A percentile compares a stretch with the other conserved stretches of the same genome.
Evolutionary conservation across 306 rosid genomes (phyloP).

Genomic region (Trichosanthes truncata): DNA sequence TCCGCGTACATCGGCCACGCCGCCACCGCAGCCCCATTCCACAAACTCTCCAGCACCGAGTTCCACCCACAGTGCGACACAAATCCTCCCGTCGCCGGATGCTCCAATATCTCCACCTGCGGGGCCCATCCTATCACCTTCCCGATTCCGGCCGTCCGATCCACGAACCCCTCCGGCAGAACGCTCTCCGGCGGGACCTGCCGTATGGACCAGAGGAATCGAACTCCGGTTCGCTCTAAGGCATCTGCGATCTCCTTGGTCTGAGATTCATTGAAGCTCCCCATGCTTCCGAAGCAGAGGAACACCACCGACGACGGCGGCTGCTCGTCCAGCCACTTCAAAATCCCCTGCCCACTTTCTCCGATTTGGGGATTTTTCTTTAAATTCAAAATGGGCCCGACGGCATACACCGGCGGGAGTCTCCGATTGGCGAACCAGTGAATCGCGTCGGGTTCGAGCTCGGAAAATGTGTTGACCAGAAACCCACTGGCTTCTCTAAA

Average conservation of each 20-base stretch:
- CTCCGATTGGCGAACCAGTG: not conserved
- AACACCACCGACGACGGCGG: constrained; percentile 16
- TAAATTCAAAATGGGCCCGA: constrained; percentile 40
- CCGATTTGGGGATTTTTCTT: not conserved
- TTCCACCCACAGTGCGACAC: constrained; percentile 17
- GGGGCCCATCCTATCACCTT: constrained; percentile 55
- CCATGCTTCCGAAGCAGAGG: not conserved
- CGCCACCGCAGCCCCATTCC: constrained; percentile 16
- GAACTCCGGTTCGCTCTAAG: constrained; percentile 15
- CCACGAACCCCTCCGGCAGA: constrained; percentile 43
- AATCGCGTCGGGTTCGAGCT: not conserved
- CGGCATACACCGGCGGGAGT: constrained; percentile 23
- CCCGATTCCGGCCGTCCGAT: constrained; percentile 29
- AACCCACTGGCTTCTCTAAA: not conserved
- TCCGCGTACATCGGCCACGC: constrained; percentile 26
- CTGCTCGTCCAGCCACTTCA: constrained; percentile 28
- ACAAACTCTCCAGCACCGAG: constrained; percentile 10
- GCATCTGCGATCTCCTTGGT: constrained; percentile 23
- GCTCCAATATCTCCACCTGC: constrained; percentile 16
- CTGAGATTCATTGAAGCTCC: constrained; percentile 17
- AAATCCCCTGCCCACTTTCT: not conserved
- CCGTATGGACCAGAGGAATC: constrained; percentile 27
- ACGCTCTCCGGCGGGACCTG: constrained; percentile 4
- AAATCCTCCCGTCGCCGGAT: constrained; percentile 33
- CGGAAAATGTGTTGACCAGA: not conserved